Conservation (phyloP, 2,329 filamentous ascomycete genomes). For the Fusarium sp. region DNA sequence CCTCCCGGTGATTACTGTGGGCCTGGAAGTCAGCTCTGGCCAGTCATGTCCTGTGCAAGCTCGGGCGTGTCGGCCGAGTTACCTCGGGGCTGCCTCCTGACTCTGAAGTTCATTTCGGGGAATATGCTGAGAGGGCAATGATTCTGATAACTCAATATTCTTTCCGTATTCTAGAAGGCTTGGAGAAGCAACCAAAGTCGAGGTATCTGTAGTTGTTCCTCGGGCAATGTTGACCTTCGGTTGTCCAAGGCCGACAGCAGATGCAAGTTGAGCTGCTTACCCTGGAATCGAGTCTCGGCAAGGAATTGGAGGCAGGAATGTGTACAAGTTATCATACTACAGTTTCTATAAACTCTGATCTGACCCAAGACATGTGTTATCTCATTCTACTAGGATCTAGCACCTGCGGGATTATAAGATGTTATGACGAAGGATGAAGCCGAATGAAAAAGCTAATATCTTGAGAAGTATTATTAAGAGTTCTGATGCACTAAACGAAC, state of each 20-base stretch:
- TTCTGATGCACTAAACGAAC: too few species aligned
- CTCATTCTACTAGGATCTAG: too few species aligned
- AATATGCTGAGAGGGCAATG: background rate
- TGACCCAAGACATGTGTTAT: too few species aligned
- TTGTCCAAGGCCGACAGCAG: too few species aligned
- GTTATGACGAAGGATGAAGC: too few species aligned
- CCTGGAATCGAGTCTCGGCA: background rate
- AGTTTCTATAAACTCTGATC: too few species aligned
- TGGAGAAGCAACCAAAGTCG: background rate
- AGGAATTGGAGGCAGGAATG: fast-evolving
- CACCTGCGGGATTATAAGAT: fast-evolving
- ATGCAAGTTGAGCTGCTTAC: background rate
- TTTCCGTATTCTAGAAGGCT: background rate
- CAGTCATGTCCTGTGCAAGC: background rate
- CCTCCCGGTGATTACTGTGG: background rate
- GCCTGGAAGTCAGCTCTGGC: fast-evolving
- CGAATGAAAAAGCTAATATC: too few species aligned
- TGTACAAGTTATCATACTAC: too few species aligned
- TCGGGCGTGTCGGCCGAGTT: conserved; percentile 2
- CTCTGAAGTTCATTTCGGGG: fast-evolving
- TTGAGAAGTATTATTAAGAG: too few species aligned
- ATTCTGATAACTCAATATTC: background rate
- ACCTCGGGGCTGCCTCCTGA: background rate
- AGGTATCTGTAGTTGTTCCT: background rate
- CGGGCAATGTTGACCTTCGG: background rate